Base-by-base conservation (phyloP, 768 basidiomycete species). In the Russula dissimulans region DNA sequence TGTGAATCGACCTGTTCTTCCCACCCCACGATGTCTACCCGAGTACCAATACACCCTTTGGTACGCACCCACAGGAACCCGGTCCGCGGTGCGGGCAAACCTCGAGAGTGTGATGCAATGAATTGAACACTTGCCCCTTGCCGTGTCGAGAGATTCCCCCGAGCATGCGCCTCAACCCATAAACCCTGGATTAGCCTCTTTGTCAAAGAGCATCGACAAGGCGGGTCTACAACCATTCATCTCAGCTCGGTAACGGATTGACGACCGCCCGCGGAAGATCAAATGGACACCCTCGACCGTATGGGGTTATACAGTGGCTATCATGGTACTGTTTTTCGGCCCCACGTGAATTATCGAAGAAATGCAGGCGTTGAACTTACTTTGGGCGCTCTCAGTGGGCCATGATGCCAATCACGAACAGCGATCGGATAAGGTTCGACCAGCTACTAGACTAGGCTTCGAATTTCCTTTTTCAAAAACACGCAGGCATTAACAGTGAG, bases 1-100 rank as follows among this genome's bases (percentile, higher is more conserved):
- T n/a, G 12, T 31, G 34, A 34, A 26, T 44, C 18, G 22, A 26
- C 32, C 31, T 43, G 6, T 39, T 34, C 36, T 14, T 12, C 48
- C 39, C 5, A 22, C 11, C 36, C 32, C 47, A 44, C 34, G n/a
- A 38, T 36, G 26, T 38, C 54, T 39, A 44, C 59, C 47, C 54
- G 31, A 10, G 3, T 11, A 46, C n/a, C 32, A 32, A 22, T 57
- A 39, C 31, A 47, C 46, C 51, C 22, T 51, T 34, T 53, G 11
- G 50, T 42, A 38, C 7, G 39, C 51, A 22, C 51, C 51, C 45
- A 42, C 51, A 53, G 34, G 38, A 45, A 29, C 45, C 52, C 26
- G 45, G 61, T 62, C 61, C 61, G 61, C 61, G 56, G 56, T 8
- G 45, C 56, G 51, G 61, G n/a, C 39, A 48, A 62, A 54, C 61